These are phyloP conservation scores for Miamiensis avidus DNA, from an alignment of 169 alveolate genomes.

Conservation along the genomic window DNA sequence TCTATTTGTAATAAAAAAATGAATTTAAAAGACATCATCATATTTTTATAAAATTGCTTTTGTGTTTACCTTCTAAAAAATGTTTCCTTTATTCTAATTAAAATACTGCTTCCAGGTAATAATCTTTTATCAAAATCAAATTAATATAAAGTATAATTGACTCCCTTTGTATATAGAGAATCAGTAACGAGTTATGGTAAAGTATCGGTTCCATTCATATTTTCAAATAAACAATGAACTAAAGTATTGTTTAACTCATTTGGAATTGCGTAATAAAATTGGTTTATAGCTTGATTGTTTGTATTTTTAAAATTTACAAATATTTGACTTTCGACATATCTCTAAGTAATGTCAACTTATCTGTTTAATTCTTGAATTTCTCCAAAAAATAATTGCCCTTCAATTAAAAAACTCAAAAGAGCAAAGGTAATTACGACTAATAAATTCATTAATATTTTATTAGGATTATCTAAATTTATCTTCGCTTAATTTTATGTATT, in stretches of 20 bases:
- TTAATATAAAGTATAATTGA: not conserved
- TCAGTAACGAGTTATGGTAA: slow-evolving; percentile 14
- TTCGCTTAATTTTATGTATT: too few relatives aligned
- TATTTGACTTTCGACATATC: slow-evolving; percentile 10
- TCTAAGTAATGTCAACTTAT: slow-evolving; percentile 19
- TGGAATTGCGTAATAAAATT: slow-evolving; percentile 34
- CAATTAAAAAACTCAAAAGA: too few relatives aligned
- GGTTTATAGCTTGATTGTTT: slow-evolving; percentile 23
- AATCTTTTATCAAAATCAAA: too few relatives aligned
- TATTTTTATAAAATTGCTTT: too few relatives aligned
- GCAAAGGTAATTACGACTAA: too few relatives aligned
- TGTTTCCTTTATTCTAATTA: slow-evolving; percentile 9
- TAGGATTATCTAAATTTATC: too few relatives aligned
- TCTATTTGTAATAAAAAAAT: slow-evolving; percentile 17
- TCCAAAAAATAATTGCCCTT: not conserved
- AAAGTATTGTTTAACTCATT: slow-evolving; percentile 5
- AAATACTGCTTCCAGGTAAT: not conserved
- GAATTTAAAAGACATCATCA: too few relatives aligned
- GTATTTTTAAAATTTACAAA: slow-evolving; percentile 18
- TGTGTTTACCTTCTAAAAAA: not conserved
- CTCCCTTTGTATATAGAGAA: not conserved
- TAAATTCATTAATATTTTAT: too few relatives aligned
- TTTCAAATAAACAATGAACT: slow-evolving; percentile 5
- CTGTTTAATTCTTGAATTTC: not conserved
- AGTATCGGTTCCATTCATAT: slow-evolving; percentile 8